Evolutionary conservation across 208 protist species (phyloP), one percentile per base, ranked within the genome.

Genomic region (Novymonas esmeraldas): DNA sequence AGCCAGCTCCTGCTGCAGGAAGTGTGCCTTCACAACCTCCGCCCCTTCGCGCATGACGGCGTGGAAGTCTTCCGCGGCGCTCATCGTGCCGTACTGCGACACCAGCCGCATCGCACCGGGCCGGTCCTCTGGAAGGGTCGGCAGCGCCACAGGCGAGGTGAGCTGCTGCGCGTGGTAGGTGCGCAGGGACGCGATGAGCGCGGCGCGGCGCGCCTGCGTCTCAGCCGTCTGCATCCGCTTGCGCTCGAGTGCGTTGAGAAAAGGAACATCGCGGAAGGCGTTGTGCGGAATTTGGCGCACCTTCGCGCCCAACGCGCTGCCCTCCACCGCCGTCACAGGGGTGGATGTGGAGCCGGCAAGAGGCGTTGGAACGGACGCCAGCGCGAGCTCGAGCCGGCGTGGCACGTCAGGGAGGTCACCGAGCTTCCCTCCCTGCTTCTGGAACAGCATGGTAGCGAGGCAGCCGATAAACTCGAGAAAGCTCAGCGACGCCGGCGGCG

Each of bases 11-110:
- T 67, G 48, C 46, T 70, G 54, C 9, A 76, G 36, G 39, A 76
- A 76, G 39, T 76, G 64, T 11, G 54, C 39, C n/a, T 76, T 76
- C 7, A 76, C 26, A 24, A 57, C 46, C 41, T 76, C 70, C 6
- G 70, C 61, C 5, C 55, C 56, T 6, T 76, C 55, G 22, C 14
- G 61, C 62, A 76, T 70, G 31, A 70, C 56, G 14, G 20, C 24
- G 10, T 54, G 46, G 11, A 76, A 76, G 46, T 66, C 63, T 6
- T 26, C 26, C 1, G 34, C 28, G 13, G 62, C 55, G 45, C 60
- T 52, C 2, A 59, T 45, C 44, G 60, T 65, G 49, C 70, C 70
- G 62, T 76, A 65, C 63, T 76, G 70, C 48, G 62, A 76, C 22
- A 76, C 70, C 4, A 76, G 56, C n/a, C 48, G 62, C 56, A 65